Base-by-base conservation (phyloP, 768 basidiomycete genomes). In the Pisolithus marmoratus region DNA sequence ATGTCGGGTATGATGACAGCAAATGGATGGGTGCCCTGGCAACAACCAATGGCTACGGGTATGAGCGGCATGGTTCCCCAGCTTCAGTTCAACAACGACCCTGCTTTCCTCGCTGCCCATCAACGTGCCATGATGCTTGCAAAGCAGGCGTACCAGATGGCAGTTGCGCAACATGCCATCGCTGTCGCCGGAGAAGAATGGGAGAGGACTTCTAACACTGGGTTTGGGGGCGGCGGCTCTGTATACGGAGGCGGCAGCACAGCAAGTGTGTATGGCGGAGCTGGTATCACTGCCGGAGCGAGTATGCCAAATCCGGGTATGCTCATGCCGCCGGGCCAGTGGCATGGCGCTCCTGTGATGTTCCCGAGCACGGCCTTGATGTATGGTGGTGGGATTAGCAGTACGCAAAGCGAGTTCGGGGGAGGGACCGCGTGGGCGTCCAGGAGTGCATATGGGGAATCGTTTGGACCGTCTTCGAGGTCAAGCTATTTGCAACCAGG, bases 81-180 rank as follows among this genome's bases (percentile, higher is more conserved):
- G 4, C 60, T 71, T 27, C 70, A 73, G 48, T 74, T 65, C 23
- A 15, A 70, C 53, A 63, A 75, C 7, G 85, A 90, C 57, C 80
- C 83, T 17, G 67, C 64, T 19, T 82, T 80, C 64, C 56, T 89
- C 27, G 82, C 75, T 5, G 90, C 89, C 17, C 91, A 94, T 64
- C 90, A 93, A 64, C 89, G 90, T 52, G 91, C 91, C 2, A 89
- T 94, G 80, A 72, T 90, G 71, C 70, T 76, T 50, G 91, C 91
- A 48, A 93, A 93, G 67, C 91, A 93, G 66, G 83, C 90, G 4
- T 94, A 90, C 62, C 91, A 93, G 67, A 82, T 87, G 74, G 87
- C 91, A 3, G 86, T 94, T 40, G 91, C 91, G 5, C 91, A 91
- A 66, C 91, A 93, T 58, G 91, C 91, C 5, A 85, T 92, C 79